Percentiles rank a stretch among this genome's conserved stretches.
phyloP scores from a whole-genome alignment of 225 moss, liverwort and hornwort genomes.

The Antitrichia curtipendula region DNA sequence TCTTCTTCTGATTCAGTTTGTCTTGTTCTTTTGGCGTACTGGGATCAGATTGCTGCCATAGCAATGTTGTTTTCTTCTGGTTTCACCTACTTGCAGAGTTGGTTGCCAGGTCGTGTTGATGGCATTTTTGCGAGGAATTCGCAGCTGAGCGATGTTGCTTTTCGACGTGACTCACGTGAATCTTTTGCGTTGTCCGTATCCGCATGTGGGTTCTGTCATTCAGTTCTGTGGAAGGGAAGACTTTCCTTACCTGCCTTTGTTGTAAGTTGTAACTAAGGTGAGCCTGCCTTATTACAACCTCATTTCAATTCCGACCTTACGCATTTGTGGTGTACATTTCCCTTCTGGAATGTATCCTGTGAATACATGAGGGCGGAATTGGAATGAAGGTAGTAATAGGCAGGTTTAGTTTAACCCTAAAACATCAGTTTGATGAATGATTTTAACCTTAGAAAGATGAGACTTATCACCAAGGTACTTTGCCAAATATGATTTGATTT shows the following conservation, averaged over 20 bases:
- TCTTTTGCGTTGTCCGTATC: not conserved
- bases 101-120: not conserved
- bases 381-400: not conserved
- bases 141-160: not conserved
- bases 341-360: not conserved
- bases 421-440: not conserved
- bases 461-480: too few relatives aligned
- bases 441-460: fast-evolving
- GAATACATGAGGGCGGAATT: not conserved
- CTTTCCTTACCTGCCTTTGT: not conserved
- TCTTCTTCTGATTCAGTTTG: not conserved
- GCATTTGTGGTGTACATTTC: not conserved
- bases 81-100: not conserved
- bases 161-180: not conserved
- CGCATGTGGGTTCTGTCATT: not conserved
- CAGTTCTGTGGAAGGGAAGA: not conserved
- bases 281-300: not conserved
- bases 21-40: not conserved
- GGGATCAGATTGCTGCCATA: not conserved
- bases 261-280: not conserved
- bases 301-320: not conserved
- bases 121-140: not conserved
- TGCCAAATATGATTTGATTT: not conserved
- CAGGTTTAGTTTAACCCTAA: fast-evolving
- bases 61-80: not conserved